Percentiles rank a stretch among this genome's conserved stretches.
Conservation (phyloP, 1,139 yeast species). For the Scheffersomyces titani region DNA sequence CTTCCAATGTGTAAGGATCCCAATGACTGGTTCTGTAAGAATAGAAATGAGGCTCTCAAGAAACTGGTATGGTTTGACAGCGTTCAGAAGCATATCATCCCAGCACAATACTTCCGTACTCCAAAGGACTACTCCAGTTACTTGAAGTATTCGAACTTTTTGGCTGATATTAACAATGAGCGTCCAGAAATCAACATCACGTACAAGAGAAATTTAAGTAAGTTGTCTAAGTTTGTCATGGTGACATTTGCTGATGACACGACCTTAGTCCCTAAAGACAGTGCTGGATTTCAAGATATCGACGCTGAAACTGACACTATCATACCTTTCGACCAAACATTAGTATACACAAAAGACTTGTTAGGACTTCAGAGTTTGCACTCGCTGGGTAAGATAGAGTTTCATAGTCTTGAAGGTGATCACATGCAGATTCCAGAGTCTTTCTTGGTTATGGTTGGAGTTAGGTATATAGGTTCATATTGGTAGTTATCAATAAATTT, state of each 20-base stretch:
- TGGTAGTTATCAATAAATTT: not conserved
- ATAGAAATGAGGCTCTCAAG: conserved; percentile 55
- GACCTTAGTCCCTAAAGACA: conserved; percentile 71
- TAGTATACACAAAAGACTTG: conserved; percentile 51
- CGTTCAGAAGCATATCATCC: conserved; percentile 59
- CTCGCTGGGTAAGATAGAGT: conserved; percentile 44
- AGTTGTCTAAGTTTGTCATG: conserved; percentile 56
- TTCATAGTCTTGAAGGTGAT: conserved; percentile 53
- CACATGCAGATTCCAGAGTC: conserved; percentile 67
- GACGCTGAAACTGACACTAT: conserved; percentile 43
- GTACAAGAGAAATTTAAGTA: conserved; percentile 44
- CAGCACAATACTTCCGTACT: conserved; percentile 78
- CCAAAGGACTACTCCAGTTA: conserved; percentile 49
- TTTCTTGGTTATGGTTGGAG: conserved; percentile 41
- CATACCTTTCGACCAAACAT: conserved; percentile 52
- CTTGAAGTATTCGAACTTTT: conserved; percentile 49
- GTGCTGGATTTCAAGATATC: conserved; percentile 65
- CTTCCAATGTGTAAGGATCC: conserved; percentile 59
- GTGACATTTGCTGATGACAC: conserved; percentile 61
- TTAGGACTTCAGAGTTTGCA: conserved; percentile 59
- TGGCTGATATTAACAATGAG: conserved; percentile 74
- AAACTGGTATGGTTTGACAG: conserved; percentile 60
- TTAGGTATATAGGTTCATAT: conserved; percentile 28
- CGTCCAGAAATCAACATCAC: conserved; percentile 23
- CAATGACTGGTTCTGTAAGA: conserved; percentile 61